Conservation (phyloP, 208 protist species). For the Phytomonas serpens region DNA sequence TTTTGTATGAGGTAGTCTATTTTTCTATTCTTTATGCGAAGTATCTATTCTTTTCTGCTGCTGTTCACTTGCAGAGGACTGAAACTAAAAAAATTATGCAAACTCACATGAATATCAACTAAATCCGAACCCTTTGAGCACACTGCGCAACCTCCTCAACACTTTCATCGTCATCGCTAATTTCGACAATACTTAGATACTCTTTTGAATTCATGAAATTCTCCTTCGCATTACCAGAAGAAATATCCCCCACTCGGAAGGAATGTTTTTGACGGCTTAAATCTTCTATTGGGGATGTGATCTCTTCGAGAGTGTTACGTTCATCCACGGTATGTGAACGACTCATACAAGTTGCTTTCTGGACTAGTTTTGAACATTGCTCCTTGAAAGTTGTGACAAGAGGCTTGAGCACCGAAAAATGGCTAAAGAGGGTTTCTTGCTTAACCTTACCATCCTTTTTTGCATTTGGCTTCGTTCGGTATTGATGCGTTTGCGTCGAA, state of each 20-base stretch:
- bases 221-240: slow-evolving; percentile 21
- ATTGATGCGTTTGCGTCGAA: not conserved
- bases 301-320: not conserved
- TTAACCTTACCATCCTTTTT: not conserved
- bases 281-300: not conserved
- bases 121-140: not conserved
- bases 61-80: not conserved
- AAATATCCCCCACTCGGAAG: slow-evolving; percentile 5
- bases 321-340: not conserved
- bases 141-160: not conserved
- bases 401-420: not conserved
- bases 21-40: not conserved
- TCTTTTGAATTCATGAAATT: not conserved
- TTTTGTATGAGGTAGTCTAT: not conserved
- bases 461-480: not conserved
- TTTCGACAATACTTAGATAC: slow-evolving; percentile 24
- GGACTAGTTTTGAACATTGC: not conserved
- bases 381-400: not conserved
- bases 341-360: not conserved
- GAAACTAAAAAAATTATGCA: not conserved
- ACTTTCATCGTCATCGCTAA: slow-evolving; percentile 39
- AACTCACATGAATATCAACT: not conserved
- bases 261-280: not conserved
- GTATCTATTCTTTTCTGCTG: no score
- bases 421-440: not conserved